Evolutionary conservation across 768 basidiomycete species (phyloP).

Genomic region (Leucosporidium creatinivorum): DNA sequence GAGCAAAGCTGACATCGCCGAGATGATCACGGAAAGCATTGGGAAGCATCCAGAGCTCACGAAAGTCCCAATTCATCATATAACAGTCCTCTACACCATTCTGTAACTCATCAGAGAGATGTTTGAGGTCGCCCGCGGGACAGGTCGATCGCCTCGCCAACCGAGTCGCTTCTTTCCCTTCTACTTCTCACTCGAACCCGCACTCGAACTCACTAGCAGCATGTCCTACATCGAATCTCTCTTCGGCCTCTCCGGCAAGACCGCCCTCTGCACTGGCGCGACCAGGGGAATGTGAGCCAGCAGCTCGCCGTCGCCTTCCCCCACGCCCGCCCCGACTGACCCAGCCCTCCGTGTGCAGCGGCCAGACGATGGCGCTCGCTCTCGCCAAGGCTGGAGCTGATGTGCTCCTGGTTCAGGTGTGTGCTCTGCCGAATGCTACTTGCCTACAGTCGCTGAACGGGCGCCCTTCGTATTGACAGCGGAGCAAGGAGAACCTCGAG

Average conservation of each 20-base stretch:
- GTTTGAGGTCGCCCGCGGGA: no score
- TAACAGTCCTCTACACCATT: no score
- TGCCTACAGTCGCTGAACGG: not conserved
- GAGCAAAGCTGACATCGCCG: no score
- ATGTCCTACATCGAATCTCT: conserved; percentile 30
- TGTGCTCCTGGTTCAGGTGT: conserved; percentile 20
- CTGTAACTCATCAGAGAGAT: no score
- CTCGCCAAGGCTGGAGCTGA: conserved; percentile 46
- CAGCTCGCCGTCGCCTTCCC: not conserved
- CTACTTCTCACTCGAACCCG: no score
- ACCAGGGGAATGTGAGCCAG: conserved; percentile 1
- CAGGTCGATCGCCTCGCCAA: no score
- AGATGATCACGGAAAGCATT: no score
- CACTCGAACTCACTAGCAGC: no score
- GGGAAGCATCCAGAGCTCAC: no score
- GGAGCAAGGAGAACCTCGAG: conserved; percentile 44
- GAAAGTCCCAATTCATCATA: no score
- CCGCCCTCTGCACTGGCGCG: conserved; percentile 41
- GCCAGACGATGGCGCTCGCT: conserved; percentile 41
- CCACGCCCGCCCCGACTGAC: not conserved
- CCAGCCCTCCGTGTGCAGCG: conserved; percentile 27
- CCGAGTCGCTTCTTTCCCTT: no score
- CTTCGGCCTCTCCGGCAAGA: conserved; percentile 43
- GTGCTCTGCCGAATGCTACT: not conserved
- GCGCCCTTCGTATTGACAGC: conserved; percentile 46